These are phyloP conservation scores for Macrophomina tecta DNA, from an alignment of 2,329 filamentous ascomycete species.

Conservation along the genomic window DNA sequence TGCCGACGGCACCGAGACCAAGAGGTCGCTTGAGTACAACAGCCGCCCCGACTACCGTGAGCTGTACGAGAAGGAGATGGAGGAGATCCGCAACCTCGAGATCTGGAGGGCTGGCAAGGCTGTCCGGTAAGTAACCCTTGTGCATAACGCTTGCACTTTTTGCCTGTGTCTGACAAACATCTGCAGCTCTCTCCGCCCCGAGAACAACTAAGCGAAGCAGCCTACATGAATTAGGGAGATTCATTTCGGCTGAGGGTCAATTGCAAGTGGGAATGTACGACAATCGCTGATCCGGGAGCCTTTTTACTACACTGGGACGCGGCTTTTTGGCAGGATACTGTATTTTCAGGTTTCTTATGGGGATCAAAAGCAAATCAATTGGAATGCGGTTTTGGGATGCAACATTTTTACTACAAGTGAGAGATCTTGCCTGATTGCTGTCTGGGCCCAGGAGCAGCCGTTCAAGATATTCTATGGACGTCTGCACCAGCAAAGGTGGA, in stretches of 20 bases:
- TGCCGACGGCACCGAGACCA: slow-evolving; percentile 88
- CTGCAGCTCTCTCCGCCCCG: slow-evolving; percentile 40
- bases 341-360: slow-evolving; percentile 22
- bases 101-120: slow-evolving; percentile 99
- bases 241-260: neutral
- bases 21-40: slow-evolving; percentile 98
- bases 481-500: too few relatives aligned
- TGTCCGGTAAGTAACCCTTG: slow-evolving; percentile 63
- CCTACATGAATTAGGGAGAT: neutral
- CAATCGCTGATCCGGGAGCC: slow-evolving; percentile 24
- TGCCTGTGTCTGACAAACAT: neutral
- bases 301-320: slow-evolving; percentile 22
- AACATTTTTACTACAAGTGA: neutral
- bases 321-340: slow-evolving; percentile 24
- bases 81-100: slow-evolving; percentile 97
- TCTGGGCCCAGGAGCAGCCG: neutral
- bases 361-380: slow-evolving; percentile 15
- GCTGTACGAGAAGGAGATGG: slow-evolving; percentile 97
- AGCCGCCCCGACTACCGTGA: slow-evolving; percentile 93
- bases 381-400: slow-evolving; percentile 8
- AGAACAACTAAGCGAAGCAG: slow-evolving; percentile 38
- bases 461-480: neutral
- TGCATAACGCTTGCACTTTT: neutral
- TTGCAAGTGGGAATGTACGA: slow-evolving; percentile 15
- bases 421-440: neutral